Base-by-base conservation (phyloP, 768 basidiomycete genomes). In the Hydnum rufescens region DNA sequence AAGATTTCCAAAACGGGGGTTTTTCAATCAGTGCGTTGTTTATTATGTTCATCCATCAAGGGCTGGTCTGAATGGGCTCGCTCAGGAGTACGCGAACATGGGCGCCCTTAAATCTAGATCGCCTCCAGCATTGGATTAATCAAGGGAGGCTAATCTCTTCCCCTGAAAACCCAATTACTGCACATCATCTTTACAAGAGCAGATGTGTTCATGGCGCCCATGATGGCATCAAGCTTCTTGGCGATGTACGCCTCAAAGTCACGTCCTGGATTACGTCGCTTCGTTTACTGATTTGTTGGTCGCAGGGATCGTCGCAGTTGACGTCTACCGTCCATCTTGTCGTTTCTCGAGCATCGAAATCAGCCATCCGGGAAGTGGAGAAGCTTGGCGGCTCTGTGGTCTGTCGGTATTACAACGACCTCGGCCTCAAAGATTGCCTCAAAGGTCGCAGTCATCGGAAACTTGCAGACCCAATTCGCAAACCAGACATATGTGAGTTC, bases 1-100 rank as follows among this genome's bases (percentile, higher is more conserved):
- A 57, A 70, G 79, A 42, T 84, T 92, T 62, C 95, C 95, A 3
- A 99, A 99, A 70, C 74, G 77, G 46, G 95, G 95, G 44, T 97
- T 97, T 65, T 75, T 80, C 54, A 97, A 95, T 67, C 76, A 77
- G 93, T 95, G 59, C 60, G 85, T 73, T 19, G 16, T 30, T 1
- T 47, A 47, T 16, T 47, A 13, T 13, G 26, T 50, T 16, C 13
- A 25, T 6, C 1, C 49, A 8, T 50, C 26, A 8, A 47, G 23
- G 13, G 28, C 49, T 16, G 13, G 8, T 16, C 1, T 47, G 13
- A 47, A 8, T 26, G 13, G 26, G 13, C 8, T 39, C 43, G 26
- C 36, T 29, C 59, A 95, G 90, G 52, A 82, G 77, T 56, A 73
- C 69, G 49, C 82, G 79, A 62, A 75, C 68, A 3, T 92, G 76